Base-by-base conservation (phyloP, 1,284 basidiomycete genomes). In the Ustilago shanxiensis region DNA sequence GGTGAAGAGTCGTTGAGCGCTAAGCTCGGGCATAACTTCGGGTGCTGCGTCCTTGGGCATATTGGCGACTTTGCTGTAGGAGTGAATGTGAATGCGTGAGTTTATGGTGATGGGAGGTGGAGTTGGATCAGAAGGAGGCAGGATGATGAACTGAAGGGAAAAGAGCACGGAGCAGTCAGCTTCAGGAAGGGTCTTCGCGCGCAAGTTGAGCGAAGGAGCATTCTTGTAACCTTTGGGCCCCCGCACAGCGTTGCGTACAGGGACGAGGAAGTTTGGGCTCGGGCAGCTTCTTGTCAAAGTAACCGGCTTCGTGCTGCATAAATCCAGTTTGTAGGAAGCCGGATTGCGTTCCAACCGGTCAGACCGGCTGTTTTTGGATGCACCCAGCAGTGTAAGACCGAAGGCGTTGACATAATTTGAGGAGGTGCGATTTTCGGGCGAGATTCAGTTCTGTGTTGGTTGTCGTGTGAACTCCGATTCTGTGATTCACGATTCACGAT, bases 1-100 rank as follows among this genome's bases (percentile, higher is more conserved):
- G 84, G 89, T 88, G 88, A 92, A 94, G 59, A 94, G 85, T n/a
- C 89, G 89, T 18, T 88, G 84, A 33, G 90, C 82, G 35, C 87
- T 88, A 53, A 93, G 88, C 82, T 92, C 91, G 33, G 83, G 83
- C 82, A 82, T 81, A 1, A 77, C 65, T 55, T 85, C 83, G 58
- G 83, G 82, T 9, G 82, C 79, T 18, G 78, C 82, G 61, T 85
- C 83, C 61, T 82, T 82, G 29, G 83, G 83, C 83, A 85, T 84
- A 6, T n/a, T 68, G 3, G 26, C 26, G 29, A 16, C 22, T 49
- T 39, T 28, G 20, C n/a, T n/a, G 13, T 14, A 13, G 26, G 49
- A n/a, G n/a, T n/a, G n/a, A n/a, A n/a, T n/a, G 49, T 31, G 24
- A 18, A 31, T 51, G 10, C 28, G 49, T 31, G 26, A 29, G 10